Percentiles rank a stretch among this genome's conserved stretches.
Conservation (phyloP, 2,329 filamentous ascomycete genomes). For the Corinectria fuckeliana region DNA sequence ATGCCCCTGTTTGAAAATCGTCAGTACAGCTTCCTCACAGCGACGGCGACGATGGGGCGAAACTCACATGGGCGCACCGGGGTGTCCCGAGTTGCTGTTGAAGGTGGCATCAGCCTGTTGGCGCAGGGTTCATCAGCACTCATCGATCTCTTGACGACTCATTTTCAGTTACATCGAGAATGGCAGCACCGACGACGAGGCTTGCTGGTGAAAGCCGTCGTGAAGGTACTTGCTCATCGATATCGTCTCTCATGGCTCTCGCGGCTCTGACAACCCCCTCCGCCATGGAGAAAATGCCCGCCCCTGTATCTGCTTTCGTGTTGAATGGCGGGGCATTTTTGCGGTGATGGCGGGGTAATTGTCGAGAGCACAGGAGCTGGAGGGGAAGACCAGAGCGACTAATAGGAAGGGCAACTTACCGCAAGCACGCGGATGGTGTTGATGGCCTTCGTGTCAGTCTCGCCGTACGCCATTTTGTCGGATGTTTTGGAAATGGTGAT, state of each 20-base stretch:
- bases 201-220: too few relatives aligned
- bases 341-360: slow-evolving; percentile 45
- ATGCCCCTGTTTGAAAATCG: slow-evolving; percentile 63
- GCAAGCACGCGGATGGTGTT: slow-evolving; percentile 98
- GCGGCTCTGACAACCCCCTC: slow-evolving; percentile 7
- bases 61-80: slow-evolving; percentile 91
- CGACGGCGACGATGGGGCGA: too few relatives aligned
- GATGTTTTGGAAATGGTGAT: slow-evolving; percentile 39
- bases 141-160: slow-evolving; percentile 11
- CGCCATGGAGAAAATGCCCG: slow-evolving; percentile 13
- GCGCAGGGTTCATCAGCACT: slow-evolving; percentile 33
- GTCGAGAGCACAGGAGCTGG: slow-evolving; percentile 42
- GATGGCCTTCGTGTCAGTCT: slow-evolving; percentile 88
- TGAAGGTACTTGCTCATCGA: neutral
- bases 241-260: neutral
- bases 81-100: slow-evolving; percentile 96
- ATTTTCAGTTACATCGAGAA: neutral
- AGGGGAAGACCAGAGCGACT: slow-evolving; percentile 37
- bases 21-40: slow-evolving; percentile 43
- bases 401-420: slow-evolving; percentile 65
- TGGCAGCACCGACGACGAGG: neutral
- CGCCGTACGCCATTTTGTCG: slow-evolving; percentile 83
- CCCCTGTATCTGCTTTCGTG: slow-evolving; percentile 21
- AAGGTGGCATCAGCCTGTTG: slow-evolving; percentile 93
- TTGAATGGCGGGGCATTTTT: slow-evolving; percentile 36